Percentiles rank a stretch among this genome's conserved stretches.
Evolutionary conservation across 2,329 filamentous ascomycete species (phyloP).

Genomic region (Didymella pomorum): DNA sequence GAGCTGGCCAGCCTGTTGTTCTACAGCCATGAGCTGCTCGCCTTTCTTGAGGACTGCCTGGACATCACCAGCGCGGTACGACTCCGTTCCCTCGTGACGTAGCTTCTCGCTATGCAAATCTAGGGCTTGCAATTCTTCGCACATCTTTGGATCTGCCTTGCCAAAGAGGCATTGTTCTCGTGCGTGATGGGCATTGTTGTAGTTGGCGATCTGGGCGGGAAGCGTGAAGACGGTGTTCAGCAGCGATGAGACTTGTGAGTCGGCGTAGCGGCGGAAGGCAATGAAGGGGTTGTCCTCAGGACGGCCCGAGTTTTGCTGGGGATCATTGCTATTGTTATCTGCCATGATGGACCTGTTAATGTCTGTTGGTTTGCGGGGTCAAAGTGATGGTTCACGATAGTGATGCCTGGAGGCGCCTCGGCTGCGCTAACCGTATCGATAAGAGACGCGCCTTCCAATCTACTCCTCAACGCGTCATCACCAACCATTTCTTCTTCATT

Average conservation of each 20-base stretch:
- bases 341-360: constrained; percentile 31
- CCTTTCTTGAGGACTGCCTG: constrained; percentile 41
- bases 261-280: constrained; percentile 67
- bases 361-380: constrained; percentile 16
- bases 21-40: constrained; percentile 43
- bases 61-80: constrained; percentile 39
- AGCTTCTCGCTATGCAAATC: constrained; percentile 33
- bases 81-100: constrained; percentile 36
- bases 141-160: constrained; percentile 38
- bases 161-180: constrained; percentile 46
- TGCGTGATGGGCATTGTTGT: constrained; percentile 41
- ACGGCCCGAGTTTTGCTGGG: constrained; percentile 25
- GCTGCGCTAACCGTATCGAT: constrained; percentile 16
- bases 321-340: constrained; percentile 32
- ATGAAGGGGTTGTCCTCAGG: constrained; percentile 63
- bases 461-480: neutral
- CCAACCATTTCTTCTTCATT: neutral
- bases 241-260: constrained; percentile 64
- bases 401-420: constrained; percentile 22
- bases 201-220: constrained; percentile 42
- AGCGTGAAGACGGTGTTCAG: constrained; percentile 61
- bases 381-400: constrained; percentile 16
- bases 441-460: constrained; percentile 5
- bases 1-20: constrained; percentile 37
- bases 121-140: constrained; percentile 36